Conservation (phyloP, 2,329 filamentous ascomycete species). For the Ramichloridium luteum region DNA sequence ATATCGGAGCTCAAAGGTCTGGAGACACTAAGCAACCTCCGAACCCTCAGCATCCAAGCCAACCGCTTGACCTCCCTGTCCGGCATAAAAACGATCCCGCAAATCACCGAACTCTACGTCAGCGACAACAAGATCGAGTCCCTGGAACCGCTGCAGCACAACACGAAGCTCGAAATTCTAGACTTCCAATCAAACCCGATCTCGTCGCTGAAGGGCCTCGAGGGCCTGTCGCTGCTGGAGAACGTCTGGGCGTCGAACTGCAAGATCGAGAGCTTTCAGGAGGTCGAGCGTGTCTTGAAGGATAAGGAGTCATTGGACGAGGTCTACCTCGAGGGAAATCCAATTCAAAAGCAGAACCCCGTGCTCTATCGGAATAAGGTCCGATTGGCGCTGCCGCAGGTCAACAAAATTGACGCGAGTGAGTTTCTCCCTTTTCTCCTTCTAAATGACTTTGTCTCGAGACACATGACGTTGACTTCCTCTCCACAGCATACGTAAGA, state of each 20-base stretch:
- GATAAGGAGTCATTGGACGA: constrained; percentile 74
- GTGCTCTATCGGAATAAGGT: constrained; percentile 92
- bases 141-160: constrained; percentile 51
- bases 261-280: constrained; percentile 62
- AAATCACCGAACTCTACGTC: constrained; percentile 86
- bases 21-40: constrained; percentile 61
- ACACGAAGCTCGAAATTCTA: constrained; percentile 55
- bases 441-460: no score
- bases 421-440: constrained; percentile 36
- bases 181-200: constrained; percentile 88
- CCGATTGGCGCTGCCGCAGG: constrained; percentile 69
- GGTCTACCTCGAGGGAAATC: constrained; percentile 94
- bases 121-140: constrained; percentile 83
- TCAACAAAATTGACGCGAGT: constrained; percentile 96
- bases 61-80: constrained; percentile 75
- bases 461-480: no score
- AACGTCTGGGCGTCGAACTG: constrained; percentile 96
- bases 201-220: constrained; percentile 58
- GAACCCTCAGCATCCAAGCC: constrained; percentile 85
- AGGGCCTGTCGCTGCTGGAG: constrained; percentile 57
- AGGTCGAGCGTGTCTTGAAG: constrained; percentile 64
- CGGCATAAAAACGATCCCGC: constrained; percentile 59
- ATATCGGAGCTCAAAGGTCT: constrained; percentile 74
- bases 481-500: no score
- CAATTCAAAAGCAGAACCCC: constrained; percentile 65